Evolutionary conservation across 495 filamentous ascomycete genomes (phyloP).

Genomic region (Aspergillus asperescens): DNA sequence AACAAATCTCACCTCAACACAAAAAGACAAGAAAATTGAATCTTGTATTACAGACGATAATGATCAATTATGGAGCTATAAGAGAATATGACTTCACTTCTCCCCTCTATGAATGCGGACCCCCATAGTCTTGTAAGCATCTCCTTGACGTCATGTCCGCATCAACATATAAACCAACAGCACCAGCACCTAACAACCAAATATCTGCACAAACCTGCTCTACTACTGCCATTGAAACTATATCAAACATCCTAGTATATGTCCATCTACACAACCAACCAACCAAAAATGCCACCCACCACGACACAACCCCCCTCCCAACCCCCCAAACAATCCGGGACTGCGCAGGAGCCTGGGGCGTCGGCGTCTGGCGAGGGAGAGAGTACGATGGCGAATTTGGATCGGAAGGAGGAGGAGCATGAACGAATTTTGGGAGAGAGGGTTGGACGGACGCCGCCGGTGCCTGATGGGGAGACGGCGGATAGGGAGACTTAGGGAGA

Average conservation of each 20-base stretch:
- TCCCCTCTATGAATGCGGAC: neutral
- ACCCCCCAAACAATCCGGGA: conserved; percentile 45
- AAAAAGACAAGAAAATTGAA: neutral
- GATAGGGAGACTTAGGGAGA: conserved; percentile 29
- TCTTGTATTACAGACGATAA: neutral
- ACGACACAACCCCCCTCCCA: conserved; percentile 30
- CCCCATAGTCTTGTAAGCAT: neutral
- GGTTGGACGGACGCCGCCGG: conserved; percentile 20
- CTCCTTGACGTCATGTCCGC: conserved; percentile 8
- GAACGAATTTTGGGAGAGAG: conserved; percentile 34
- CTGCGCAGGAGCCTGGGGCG: conserved; percentile 24
- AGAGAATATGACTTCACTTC: conserved; percentile 2
- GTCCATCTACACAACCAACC: neutral
- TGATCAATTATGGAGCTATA: neutral
- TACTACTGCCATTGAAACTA: no score
- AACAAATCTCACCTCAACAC: neutral
- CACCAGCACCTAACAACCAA: neutral
- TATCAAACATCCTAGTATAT: neutral
- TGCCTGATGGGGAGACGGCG: conserved; percentile 19
- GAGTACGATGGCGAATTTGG: conserved; percentile 38
- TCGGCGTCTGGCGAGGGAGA: conserved; percentile 35
- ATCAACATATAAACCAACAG: conserved; percentile 4
- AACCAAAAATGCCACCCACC: conserved; percentile 8
- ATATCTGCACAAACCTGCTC: neutral
- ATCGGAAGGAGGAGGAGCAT: conserved; percentile 44